Evolutionary conservation across 345 rosid genomes (phyloP), one percentile per base, ranked within the genome.

Genomic region (Eucalyptus fibrosa): DNA sequence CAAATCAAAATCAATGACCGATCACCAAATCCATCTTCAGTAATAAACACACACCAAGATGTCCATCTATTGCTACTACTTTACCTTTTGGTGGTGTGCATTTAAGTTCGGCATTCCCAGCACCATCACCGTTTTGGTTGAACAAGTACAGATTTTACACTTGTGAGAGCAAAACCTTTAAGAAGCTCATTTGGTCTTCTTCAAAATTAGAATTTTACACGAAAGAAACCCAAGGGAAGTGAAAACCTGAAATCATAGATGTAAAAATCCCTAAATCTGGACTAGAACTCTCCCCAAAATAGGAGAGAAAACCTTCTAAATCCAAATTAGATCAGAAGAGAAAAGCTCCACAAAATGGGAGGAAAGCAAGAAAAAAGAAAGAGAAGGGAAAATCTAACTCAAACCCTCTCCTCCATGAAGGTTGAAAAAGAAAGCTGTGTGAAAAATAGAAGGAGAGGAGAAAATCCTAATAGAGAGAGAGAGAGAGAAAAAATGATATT

Each of bases 1-100:
- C 30, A 56, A 24, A 56, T 23, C 30, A 56, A 56, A 56, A 56
- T 56, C 3, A 9, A 3, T 2, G 0, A 56, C 30, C 0, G 3
- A 24, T 56, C 62, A 56, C 30, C 14, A 53, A 53, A 53, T 53
- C 26, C 59, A 53, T 21, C 26, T 53, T 53, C 0, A 56, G 2
- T 24, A 24, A 56, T 56, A 24, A 56, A 23, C 30, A 56, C 62
- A 56, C 1, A 56, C 30, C 30, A 23, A 56, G 62, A 56, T 56
- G 30, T 56, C 62, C 62, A 56, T 56, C 30, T 56, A 53, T 53
- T 53, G 26, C 59, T 53, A 53, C 10, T 2, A 21, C 59, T 53
- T 53, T 53, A 53, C 26, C 59, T 53, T 53, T 53, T 53, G 26
- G 59, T 53, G 26, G 59, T 8, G 59, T 8, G 26, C 1, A 11